Percentiles rank a stretch among this genome's conserved stretches.
phyloP scores from a whole-genome alignment of 2,329 filamentous ascomycete species.

The Trichoderma citrinoviride region DNA sequence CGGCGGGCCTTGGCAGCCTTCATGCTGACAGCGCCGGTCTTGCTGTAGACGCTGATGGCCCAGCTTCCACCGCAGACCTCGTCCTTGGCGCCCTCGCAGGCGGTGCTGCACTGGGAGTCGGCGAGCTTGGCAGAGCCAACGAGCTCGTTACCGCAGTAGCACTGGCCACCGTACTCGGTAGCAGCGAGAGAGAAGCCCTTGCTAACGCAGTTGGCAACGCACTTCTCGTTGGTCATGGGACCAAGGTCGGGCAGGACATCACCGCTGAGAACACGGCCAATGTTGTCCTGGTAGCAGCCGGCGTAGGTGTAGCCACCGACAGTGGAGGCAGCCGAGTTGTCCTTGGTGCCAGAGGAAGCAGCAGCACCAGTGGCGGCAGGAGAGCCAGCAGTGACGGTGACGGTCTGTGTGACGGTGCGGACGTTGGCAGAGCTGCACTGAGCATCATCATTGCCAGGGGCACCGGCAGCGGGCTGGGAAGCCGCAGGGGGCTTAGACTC shows the following conservation, averaged over 20 bases:
- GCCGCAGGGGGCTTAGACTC: background rate
- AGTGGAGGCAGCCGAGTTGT: slow-evolving; percentile 22
- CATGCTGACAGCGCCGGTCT: slow-evolving; percentile 34
- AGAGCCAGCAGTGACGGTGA: slow-evolving; percentile 42
- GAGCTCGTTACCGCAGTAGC: slow-evolving; percentile 48
- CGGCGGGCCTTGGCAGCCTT: slow-evolving; percentile 35
- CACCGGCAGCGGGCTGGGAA: background rate
- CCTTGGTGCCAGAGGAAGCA: background rate
- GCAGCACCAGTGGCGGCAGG: slow-evolving; percentile 22
- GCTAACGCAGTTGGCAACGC: slow-evolving; percentile 47
- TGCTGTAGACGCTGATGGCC: slow-evolving; percentile 46
- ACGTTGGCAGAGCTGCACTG: slow-evolving; percentile 30
- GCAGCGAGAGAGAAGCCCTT: slow-evolving; percentile 46
- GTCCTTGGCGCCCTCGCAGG: slow-evolving; percentile 48
- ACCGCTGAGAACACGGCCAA: slow-evolving; percentile 39
- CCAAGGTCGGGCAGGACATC: slow-evolving; percentile 43
- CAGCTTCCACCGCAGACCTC: slow-evolving; percentile 52
- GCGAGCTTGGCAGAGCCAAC: slow-evolving; percentile 41
- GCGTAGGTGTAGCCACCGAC: slow-evolving; percentile 38
- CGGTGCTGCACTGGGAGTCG: slow-evolving; percentile 42
- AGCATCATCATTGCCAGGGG: slow-evolving; percentile 5
- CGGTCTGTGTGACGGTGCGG: slow-evolving; percentile 45
- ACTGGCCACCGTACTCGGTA: slow-evolving; percentile 52
- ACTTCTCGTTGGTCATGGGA: slow-evolving; percentile 44
- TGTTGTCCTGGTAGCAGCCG: slow-evolving; percentile 45